Evolutionary conservation across 164 flowering plant species (phyloP), one percentile per base, ranked within the genome.

Genomic region (Vitis riparia): DNA sequence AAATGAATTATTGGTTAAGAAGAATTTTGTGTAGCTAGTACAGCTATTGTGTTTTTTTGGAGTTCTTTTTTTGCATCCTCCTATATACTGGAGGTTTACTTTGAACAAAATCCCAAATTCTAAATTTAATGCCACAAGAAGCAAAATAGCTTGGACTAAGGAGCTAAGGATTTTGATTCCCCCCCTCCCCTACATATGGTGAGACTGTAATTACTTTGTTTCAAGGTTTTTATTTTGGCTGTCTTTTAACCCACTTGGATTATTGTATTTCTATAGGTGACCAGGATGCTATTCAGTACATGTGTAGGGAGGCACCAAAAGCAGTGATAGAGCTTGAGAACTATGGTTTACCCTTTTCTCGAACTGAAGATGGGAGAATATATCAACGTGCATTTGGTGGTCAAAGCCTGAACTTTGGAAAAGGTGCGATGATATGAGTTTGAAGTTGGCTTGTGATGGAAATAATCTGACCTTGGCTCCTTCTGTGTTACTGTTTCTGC

Each of bases 371-470:
- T 68, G 99, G 99, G 29, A 93, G 85, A 78, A 89, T 96, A 68
- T 96, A 92, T 73, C 98, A 93, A 70, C 94, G 99, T 75, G 99
- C 99, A 70, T 96, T 96, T 89, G 99, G 98, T 78, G 97, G 97
- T 77, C 97, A 96, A 71, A 96, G 97, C 75, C 83, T 96, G 60
- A 73, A 96, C 75, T 96, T 92, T 80, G 98, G 99, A 72, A 93
- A 92, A 89, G 99, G 99, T 92, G 68, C 59, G 71, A 60, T 19
- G 63, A n/a, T 64, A 37, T 12, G 65, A 23, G 19, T 13, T 70
- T 68, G n/a, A 47, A 65, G 10, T n/a, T 55, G 56, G n/a, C 50
- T 71, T 48, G n/a, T 30, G 10, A 30, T 2, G 8, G 50, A 23
- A 63, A 44, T 63, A 49, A 16, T 70, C 75, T 75, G 61, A 76